Conservation (phyloP, 768 basidiomycete genomes). For the Megacollybia marginata region DNA sequence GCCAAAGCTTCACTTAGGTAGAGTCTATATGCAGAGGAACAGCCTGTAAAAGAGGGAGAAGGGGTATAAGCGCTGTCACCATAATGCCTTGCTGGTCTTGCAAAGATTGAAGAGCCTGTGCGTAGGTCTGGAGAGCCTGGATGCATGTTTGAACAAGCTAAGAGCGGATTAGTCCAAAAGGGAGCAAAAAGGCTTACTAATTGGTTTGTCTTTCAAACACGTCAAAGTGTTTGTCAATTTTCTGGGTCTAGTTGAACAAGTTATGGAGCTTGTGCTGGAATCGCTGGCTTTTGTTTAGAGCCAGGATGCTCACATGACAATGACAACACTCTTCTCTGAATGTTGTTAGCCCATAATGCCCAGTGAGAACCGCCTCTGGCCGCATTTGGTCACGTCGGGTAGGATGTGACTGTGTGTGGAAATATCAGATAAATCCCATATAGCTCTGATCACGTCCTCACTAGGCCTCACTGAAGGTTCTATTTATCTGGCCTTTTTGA, state of each 20-base stretch:
- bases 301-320: too few species aligned
- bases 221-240: slow-evolving; percentile 37
- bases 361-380: too few species aligned
- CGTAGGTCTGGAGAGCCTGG: slow-evolving; percentile 43
- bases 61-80: slow-evolving; percentile 45
- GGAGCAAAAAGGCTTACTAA: slow-evolving; percentile 23
- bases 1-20: slow-evolving; percentile 22
- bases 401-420: too few species aligned
- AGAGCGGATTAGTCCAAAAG: neutral
- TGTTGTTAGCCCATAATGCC: too few species aligned
- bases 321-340: too few species aligned
- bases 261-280: slow-evolving; percentile 39
- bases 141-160: slow-evolving; percentile 18
- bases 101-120: slow-evolving; percentile 48
- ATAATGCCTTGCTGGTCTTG: slow-evolving; percentile 58
- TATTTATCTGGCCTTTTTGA: too few species aligned
- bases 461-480: too few species aligned
- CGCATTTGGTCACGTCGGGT: too few species aligned
- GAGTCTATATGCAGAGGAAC: slow-evolving; percentile 51
- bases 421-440: too few species aligned
- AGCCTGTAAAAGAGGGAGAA: slow-evolving; percentile 57
- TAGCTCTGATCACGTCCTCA: too few species aligned
- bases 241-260: slow-evolving; percentile 34
- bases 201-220: slow-evolving; percentile 46
- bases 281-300: too few species aligned